Evolutionary conservation across 2,329 filamentous ascomycete genomes (phyloP).

Genomic region (Aspergillus sclerotialis): DNA sequence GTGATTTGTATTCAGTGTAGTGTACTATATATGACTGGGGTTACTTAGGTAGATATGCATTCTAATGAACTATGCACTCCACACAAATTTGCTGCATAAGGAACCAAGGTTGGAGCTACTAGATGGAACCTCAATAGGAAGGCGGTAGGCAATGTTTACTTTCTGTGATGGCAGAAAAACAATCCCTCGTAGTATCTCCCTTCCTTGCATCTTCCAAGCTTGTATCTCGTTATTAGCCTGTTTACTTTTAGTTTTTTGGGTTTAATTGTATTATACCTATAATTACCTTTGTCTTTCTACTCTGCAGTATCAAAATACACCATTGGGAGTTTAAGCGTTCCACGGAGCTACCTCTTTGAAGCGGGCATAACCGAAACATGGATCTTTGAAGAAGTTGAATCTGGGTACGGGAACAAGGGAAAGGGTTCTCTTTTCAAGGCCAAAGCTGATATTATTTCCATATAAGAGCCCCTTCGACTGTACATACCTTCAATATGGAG

Average conservation of each 20-base stretch:
- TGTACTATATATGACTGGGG: conserved; percentile 25
- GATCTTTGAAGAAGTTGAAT: conserved; percentile 7
- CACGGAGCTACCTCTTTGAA: not conserved
- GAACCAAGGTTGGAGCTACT: not conserved
- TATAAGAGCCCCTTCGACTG: no score
- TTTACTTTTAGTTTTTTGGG: not conserved
- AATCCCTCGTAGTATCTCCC: no score
- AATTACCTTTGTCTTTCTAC: not conserved
- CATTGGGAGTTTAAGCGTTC: not conserved
- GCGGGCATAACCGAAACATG: conserved; percentile 4
- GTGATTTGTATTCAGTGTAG: conserved; percentile 21
- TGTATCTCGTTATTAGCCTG: conserved; percentile 2
- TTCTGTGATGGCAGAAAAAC: not conserved
- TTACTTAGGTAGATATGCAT: conserved; percentile 19
- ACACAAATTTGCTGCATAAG: no score
- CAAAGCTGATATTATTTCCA: conserved; percentile 1
- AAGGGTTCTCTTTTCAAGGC: not conserved
- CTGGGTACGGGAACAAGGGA: conserved; percentile 3
- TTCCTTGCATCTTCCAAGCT: not conserved
- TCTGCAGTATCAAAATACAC: not conserved
- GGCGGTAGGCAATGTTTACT: not conserved
- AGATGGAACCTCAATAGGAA: not conserved
- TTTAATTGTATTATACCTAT: not conserved
- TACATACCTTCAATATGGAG: conserved; percentile 27
- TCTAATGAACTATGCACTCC: conserved; percentile 9